Evolutionary conservation across 148 eudicot species (phyloP).

Genomic region (Beta vulgaris): DNA sequence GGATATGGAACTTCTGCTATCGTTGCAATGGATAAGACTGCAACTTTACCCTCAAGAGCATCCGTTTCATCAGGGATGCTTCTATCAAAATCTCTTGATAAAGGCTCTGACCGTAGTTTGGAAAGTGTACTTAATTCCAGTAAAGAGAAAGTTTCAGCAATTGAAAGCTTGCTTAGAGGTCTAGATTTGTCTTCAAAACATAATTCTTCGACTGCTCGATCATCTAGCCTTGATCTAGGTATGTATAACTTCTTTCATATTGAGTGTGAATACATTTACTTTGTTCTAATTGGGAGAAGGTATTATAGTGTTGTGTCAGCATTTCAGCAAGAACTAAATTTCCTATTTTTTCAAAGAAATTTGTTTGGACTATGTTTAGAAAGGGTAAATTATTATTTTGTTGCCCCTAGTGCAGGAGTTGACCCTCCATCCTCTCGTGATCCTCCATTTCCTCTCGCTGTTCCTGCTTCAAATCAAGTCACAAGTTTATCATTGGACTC

Average conservation of each 20-base stretch:
- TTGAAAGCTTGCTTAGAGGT: slow-evolving; percentile 96
- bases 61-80: slow-evolving; percentile 70
- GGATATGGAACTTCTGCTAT: slow-evolving; percentile 99
- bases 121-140: slow-evolving; percentile 89
- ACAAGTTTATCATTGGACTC: slow-evolving; percentile 58
- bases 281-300: background rate
- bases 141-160: slow-evolving; percentile 98
- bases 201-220: slow-evolving; percentile 47
- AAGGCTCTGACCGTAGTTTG: slow-evolving; percentile 77
- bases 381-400: slow-evolving; percentile 40
- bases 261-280: too few relatives aligned
- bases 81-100: slow-evolving; percentile 57
- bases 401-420: slow-evolving; percentile 94
- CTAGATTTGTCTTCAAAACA: slow-evolving; percentile 66
- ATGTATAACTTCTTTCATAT: slow-evolving; percentile 29
- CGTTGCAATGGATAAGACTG: slow-evolving; percentile 93
- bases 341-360: background rate
- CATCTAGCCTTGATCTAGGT: slow-evolving; percentile 99
- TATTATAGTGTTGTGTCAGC: background rate
- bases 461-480: slow-evolving; percentile 81
- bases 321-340: background rate
- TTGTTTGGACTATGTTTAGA: slow-evolving; percentile 25
- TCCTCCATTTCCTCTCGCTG: slow-evolving; percentile 94
- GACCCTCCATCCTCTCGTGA: slow-evolving; percentile 99
- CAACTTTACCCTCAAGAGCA: slow-evolving; percentile 58